phyloP scores from a whole-genome alignment of 2,329 filamentous ascomycete genomes.

The Penicillium sp. region DNA sequence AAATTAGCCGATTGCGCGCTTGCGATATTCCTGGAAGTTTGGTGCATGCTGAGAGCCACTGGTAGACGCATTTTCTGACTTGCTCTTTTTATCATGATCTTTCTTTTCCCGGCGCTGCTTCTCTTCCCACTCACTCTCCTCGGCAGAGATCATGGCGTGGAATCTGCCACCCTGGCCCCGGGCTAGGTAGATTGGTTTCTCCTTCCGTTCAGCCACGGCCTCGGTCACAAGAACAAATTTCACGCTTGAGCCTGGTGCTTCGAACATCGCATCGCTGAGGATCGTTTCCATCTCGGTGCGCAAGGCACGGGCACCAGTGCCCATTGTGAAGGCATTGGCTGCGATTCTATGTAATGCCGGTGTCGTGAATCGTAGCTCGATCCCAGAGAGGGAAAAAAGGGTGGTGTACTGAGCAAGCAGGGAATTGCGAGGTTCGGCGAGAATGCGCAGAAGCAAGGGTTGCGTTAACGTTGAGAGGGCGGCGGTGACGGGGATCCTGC shows the following conservation, averaged over 20 bases:
- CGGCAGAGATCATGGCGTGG: slow-evolving; percentile 50
- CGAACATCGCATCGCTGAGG: slow-evolving; percentile 76
- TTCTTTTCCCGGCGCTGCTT: slow-evolving; percentile 36
- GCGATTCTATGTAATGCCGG: slow-evolving; percentile 79
- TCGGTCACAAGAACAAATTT: slow-evolving; percentile 73
- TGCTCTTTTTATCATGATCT: slow-evolving; percentile 25
- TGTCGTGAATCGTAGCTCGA: slow-evolving; percentile 77
- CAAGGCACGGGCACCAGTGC: slow-evolving; percentile 75
- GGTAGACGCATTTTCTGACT: slow-evolving; percentile 6
- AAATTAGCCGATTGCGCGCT: slow-evolving; percentile 32
- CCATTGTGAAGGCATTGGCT: slow-evolving; percentile 63
- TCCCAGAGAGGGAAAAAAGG: slow-evolving; percentile 75
- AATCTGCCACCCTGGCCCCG: slow-evolving; percentile 52
- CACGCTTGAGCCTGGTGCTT: slow-evolving; percentile 64
- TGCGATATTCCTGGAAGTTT: slow-evolving; percentile 48
- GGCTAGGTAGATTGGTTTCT: slow-evolving; percentile 53
- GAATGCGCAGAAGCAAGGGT: slow-evolving; percentile 71
- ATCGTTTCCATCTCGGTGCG: slow-evolving; percentile 79
- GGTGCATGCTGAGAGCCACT: slow-evolving; percentile 21
- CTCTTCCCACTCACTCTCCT: slow-evolving; percentile 52
- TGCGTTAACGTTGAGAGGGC: slow-evolving; percentile 73
- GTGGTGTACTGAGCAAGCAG: slow-evolving; percentile 85
- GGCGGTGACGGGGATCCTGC: slow-evolving; percentile 87
- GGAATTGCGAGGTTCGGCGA: slow-evolving; percentile 88
- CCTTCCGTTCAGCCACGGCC: slow-evolving; percentile 61